Conservation (phyloP, 768 basidiomycete genomes). For the Exidia glandulosa region DNA sequence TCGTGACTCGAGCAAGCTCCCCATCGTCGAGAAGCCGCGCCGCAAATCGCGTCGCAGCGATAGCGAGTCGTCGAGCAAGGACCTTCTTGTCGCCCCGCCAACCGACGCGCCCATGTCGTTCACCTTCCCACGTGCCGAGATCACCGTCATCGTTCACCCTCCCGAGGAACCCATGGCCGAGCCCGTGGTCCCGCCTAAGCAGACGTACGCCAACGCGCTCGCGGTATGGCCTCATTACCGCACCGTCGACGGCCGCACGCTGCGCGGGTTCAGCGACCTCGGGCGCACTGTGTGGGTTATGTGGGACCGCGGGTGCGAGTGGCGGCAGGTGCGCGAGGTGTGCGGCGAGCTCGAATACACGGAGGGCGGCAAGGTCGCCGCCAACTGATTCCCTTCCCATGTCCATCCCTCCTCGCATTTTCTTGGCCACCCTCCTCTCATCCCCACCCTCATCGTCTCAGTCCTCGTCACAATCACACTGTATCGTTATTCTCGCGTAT, state of each 20-base stretch:
- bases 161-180: background rate
- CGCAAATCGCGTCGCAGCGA: background rate
- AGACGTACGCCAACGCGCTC: background rate
- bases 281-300: background rate
- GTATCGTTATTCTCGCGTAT: too few species aligned
- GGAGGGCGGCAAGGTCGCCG: too few species aligned
- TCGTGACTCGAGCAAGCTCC: background rate
- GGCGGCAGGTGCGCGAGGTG: background rate
- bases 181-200: background rate
- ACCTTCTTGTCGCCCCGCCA: background rate
- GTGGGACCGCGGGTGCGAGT: background rate
- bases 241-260: background rate
- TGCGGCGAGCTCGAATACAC: background rate
- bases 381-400: too few species aligned
- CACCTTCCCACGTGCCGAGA: background rate
- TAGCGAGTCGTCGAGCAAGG: background rate
- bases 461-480: too few species aligned
- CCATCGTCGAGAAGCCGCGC: too few species aligned
- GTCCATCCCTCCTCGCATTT: too few species aligned
- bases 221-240: background rate
- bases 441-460: too few species aligned
- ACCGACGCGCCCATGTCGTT: background rate
- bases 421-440: too few species aligned
- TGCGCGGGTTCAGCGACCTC: background rate
- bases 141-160: background rate